These are phyloP conservation scores for Phlyctochytrium planicorne DNA, from an alignment of 192 early-diverging fungal species.

Conservation along the genomic window DNA sequence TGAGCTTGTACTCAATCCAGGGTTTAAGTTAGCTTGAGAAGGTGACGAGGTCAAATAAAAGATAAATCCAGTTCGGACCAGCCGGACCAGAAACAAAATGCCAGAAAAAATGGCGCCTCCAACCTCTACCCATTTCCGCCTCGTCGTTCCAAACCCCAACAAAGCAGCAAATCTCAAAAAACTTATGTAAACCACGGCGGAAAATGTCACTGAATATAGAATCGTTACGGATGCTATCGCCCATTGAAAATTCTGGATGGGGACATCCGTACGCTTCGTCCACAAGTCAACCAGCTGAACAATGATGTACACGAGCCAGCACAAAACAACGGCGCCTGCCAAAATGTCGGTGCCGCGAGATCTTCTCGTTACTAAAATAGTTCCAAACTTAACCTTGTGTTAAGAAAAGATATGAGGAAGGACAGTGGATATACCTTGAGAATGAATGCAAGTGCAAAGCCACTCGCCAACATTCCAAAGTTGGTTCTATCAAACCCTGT, in stretches of 20 bases:
- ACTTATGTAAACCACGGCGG: conserved; percentile 2
- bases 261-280: not conserved
- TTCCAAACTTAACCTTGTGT: not conserved
- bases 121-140: not conserved
- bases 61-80: conserved; percentile 1
- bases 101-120: not conserved
- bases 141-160: not conserved
- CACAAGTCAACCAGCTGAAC: not conserved
- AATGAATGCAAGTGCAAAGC: not conserved
- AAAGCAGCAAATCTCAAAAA: not conserved
- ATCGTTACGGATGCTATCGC: conserved; percentile 8
- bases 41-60: conserved; percentile 3
- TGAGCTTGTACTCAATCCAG: not conserved
- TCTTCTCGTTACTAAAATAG: not conserved
- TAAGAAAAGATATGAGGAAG: not conserved
- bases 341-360: not conserved
- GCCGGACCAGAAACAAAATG: conserved; percentile 7
- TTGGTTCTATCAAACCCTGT: not conserved
- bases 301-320: conserved; percentile 2
- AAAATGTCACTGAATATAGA: conserved; percentile 10
- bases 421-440: not conserved
- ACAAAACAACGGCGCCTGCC: not conserved
- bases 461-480: not conserved
- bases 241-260: conserved; percentile 11
- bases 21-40: not conserved